These are phyloP conservation scores for Cyclaneusma minus DNA, from an alignment of 2,329 filamentous ascomycete species.

Conservation along the genomic window DNA sequence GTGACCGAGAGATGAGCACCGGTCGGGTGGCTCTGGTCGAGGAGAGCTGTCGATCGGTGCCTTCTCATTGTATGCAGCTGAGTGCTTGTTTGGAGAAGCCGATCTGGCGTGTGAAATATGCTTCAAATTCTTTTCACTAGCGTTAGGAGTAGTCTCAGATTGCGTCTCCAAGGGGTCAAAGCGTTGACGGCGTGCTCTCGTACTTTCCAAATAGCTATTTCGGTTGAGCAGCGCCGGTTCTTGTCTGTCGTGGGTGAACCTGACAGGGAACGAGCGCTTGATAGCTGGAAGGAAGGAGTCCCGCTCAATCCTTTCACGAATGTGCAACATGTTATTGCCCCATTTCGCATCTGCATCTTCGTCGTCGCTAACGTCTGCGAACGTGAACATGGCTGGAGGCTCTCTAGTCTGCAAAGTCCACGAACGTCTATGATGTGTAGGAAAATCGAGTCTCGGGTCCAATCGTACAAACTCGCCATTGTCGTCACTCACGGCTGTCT, in stretches of 20 bases:
- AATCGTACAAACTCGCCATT: slow-evolving; percentile 5
- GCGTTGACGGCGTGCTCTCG: no score
- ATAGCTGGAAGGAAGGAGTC: slow-evolving; percentile 8
- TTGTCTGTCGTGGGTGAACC: slow-evolving; percentile 3
- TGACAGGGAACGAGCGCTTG: slow-evolving; percentile 7
- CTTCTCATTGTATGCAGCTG: slow-evolving; percentile 3
- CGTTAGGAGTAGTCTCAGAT: no score
- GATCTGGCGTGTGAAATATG: not conserved
- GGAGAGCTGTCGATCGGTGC: slow-evolving; percentile 7
- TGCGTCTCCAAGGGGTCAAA: no score
- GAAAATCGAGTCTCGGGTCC: slow-evolving; percentile 2
- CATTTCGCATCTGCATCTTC: slow-evolving; percentile 8
- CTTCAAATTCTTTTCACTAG: slow-evolving; percentile 10
- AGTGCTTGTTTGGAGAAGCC: slow-evolving; percentile 1
- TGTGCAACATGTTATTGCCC: slow-evolving; percentile 14
- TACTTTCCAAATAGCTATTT: no score
- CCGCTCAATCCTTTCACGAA: slow-evolving; percentile 6
- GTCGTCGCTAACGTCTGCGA: slow-evolving; percentile 2
- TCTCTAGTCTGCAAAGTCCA: slow-evolving; percentile 5
- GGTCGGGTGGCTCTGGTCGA: slow-evolving; percentile 11
- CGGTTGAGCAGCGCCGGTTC: slow-evolving; percentile 6
- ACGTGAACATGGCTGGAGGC: slow-evolving; percentile 13
- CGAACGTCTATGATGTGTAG: slow-evolving; percentile 2
- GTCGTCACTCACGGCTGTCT: slow-evolving; percentile 8
- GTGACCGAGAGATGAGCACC: slow-evolving; percentile 15